Percentiles rank a stretch among this genome's conserved stretches.
Conservation (phyloP, 176 grass and related monocot genomes). For the Oryza meridionalis region DNA sequence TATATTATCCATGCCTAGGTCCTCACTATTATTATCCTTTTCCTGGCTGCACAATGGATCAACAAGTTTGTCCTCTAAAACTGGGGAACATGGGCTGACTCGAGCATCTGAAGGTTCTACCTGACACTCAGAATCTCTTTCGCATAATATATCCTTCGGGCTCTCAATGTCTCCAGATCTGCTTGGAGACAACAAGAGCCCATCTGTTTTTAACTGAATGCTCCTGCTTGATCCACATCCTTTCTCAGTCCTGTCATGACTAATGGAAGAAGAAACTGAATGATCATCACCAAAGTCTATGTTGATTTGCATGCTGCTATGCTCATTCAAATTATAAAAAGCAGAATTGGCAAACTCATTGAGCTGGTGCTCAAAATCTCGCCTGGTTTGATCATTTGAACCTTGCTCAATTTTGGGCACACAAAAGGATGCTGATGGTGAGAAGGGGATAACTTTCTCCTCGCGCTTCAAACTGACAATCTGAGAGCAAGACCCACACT, state of each 20-base stretch:
- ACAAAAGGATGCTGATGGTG: slow-evolving; percentile 27
- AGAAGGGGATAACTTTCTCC: slow-evolving; percentile 33
- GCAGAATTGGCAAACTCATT: slow-evolving; percentile 45
- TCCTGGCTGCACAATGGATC: slow-evolving; percentile 54
- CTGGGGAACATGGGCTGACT: slow-evolving; percentile 37
- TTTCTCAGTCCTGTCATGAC: slow-evolving; percentile 40
- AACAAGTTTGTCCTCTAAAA: slow-evolving; percentile 54
- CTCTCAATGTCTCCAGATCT: slow-evolving; percentile 51
- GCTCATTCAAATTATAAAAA: slow-evolving; percentile 52
- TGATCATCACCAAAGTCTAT: slow-evolving; percentile 54
- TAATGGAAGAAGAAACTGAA: slow-evolving; percentile 49
- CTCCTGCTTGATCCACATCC: slow-evolving; percentile 51
- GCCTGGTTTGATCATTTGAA: slow-evolving; percentile 40
- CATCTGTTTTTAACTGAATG: slow-evolving; percentile 47
- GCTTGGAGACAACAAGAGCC: slow-evolving; percentile 34
- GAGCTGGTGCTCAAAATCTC: slow-evolving; percentile 50
- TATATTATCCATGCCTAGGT: slow-evolving; percentile 7
- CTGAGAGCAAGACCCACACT: slow-evolving; percentile 77
- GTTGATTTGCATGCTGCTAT: slow-evolving; percentile 49
- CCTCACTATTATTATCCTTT: slow-evolving; percentile 21
- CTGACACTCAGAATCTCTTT: slow-evolving; percentile 43
- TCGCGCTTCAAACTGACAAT: slow-evolving; percentile 49
- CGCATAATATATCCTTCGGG: slow-evolving; percentile 59
- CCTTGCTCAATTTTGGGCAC: slow-evolving; percentile 43
- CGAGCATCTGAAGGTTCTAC: slow-evolving; percentile 39